phyloP scores from a whole-genome alignment of 257 asterid genomes.

The Schizonepeta tenuifolia region DNA sequence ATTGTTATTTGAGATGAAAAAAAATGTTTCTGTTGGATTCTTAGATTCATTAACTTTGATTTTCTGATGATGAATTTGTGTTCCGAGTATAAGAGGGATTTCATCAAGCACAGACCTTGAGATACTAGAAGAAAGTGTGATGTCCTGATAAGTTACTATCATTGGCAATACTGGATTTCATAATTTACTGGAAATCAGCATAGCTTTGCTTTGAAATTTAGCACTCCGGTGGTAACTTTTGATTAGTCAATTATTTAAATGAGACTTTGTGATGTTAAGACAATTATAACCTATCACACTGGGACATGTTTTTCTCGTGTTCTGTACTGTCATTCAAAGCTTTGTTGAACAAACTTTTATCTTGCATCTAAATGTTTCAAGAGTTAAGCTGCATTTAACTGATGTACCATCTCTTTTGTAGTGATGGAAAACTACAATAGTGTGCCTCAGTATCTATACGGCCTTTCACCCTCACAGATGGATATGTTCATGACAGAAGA shows the following conservation, averaged over 20 bases:
- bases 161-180: not conserved
- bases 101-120: not conserved
- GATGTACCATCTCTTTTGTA: slow-evolving; percentile 37
- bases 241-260: not conserved
- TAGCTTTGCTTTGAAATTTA: slow-evolving; percentile 21
- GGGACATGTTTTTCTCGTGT: not conserved
- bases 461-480: slow-evolving; percentile 89
- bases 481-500: slow-evolving; percentile 95
- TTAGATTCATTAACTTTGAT: not conserved
- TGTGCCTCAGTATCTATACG: slow-evolving; percentile 79
- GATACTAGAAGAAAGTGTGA: not conserved
- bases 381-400: slow-evolving; percentile 14
- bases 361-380: not conserved
- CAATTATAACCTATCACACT: slow-evolving; percentile 4
- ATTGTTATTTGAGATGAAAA: slow-evolving; percentile 5
- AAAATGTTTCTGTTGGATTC: not conserved
- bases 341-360: not conserved
- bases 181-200: not conserved
- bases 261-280: slow-evolving; percentile 8
- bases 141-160: not conserved
- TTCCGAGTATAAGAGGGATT: not conserved
- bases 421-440: slow-evolving; percentile 87
- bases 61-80: not conserved
- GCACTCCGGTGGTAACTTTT: not conserved
- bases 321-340: not conserved